These are phyloP conservation scores for Mycena alexandri DNA, from an alignment of 768 basidiomycete species.

Conservation along the genomic window DNA sequence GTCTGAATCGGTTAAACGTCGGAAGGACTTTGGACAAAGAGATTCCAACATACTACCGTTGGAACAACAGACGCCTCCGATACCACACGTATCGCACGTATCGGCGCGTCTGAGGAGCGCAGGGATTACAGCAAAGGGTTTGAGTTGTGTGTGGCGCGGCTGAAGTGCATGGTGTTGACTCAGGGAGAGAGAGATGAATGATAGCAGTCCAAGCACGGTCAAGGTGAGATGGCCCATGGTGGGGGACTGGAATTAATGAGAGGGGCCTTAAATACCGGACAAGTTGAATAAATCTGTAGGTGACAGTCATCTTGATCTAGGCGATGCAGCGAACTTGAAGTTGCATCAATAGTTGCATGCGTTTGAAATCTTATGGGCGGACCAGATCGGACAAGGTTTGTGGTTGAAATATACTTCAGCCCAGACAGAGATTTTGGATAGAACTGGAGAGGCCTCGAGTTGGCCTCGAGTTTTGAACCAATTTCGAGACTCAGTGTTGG, in stretches of 20 bases:
- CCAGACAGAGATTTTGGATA: too few species aligned
- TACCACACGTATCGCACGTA: constrained; percentile 16
- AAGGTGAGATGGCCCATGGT: constrained; percentile 8
- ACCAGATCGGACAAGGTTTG: too few species aligned
- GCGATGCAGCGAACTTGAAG: too few species aligned
- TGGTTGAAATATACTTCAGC: too few species aligned
- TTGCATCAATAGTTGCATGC: too few species aligned
- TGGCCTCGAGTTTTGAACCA: too few species aligned
- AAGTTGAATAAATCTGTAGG: too few species aligned
- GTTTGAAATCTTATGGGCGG: too few species aligned
- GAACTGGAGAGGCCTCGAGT: too few species aligned
- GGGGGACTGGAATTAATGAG: background rate
- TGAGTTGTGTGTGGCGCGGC: constrained; percentile 8
- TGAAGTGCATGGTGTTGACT: background rate
- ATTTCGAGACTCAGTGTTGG: too few species aligned
- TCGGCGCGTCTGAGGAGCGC: constrained; percentile 14
- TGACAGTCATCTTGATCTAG: too few species aligned
- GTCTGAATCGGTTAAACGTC: background rate
- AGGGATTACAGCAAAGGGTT: constrained; percentile 10
- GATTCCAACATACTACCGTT: constrained; percentile 4
- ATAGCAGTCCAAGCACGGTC: constrained; percentile 1
- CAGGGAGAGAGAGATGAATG: background rate
- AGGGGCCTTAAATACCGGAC: background rate
- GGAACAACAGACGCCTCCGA: constrained; percentile 24
- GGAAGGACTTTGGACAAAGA: too few species aligned